Base-by-base conservation (phyloP, 108 stramenopile species). In the Licmophora abbreviata region DNA sequence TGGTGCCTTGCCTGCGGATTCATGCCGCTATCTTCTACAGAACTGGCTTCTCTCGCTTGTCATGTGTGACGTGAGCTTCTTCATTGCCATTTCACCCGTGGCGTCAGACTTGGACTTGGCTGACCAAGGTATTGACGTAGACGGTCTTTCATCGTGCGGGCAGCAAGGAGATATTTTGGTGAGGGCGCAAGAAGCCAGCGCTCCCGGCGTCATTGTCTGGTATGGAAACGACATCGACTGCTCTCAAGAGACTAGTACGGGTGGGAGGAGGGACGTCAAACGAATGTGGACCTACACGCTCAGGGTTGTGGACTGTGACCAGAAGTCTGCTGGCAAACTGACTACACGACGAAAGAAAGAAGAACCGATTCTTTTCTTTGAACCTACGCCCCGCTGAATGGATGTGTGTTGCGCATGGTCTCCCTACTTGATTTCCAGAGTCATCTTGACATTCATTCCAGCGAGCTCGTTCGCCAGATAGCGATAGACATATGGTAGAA, bases 391-490 rank as follows among this genome's bases (percentile, higher is more conserved):
- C 34, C 34, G 34, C 34, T 11, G 34, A 35, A 35, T 11, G 34
- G 34, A 35, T 28, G 11, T 44, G 8, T 8, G 15, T 20, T n/a
- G n/a, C n/a, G n/a, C n/a, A n/a, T n/a, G n/a, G n/a, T n/a, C n/a
- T n/a, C n/a, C n/a, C 43, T 68, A 84, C 29, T 67, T 64, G 12
- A 90, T 73, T 44, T 73, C 67, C 67, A 96, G 70, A 34, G 79
- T 86, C 68, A 99, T 63, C 60, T 95, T 95, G 56, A 98, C 84
- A 40, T 93, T 93, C 99, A 98, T 98, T 5, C 75, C 96, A 12
- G 95, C 96, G 8, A 99, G 79, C 70, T 99, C 99, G 51, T 98
- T 97, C 18, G 81, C 84, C 41, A 99, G 78, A 52, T 98, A 99
- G 48, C 97, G 76, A 64, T 93, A 98, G 32, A 98, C 97, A 59